Base-by-base conservation (phyloP, 225 moss, liverwort and hornwort species). In the Physcomitrium patens region DNA sequence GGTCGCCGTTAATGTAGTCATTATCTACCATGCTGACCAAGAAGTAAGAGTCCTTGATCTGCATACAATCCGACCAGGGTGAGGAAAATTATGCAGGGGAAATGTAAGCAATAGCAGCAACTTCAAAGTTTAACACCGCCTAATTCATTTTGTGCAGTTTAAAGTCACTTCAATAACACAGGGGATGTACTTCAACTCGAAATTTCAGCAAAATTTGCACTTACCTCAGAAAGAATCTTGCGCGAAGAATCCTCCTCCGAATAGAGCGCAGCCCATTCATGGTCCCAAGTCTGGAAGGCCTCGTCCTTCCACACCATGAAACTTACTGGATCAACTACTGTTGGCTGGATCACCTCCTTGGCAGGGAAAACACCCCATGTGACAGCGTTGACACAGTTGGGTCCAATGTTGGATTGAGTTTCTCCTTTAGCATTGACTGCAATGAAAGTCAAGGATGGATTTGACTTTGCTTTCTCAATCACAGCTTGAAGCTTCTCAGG, bases 281-380 rank as follows among this genome's bases (percentile, higher is more conserved):
- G 80, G 61, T 91, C 91, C 94, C 94, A 97, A 65, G 91, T 83
- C 76, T 89, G 86, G 65, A 97, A 97, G 26, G 96, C 96, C 77
- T 97, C 94, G 42, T 97, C 96, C 80, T 97, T 97, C 96, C 96
- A 97, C 41, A 93, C 92, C 89, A 97, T 88, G 76, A 97, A 97
- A 81, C 96, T 97, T 9, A 94, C 91, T 26, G 94, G 96, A 51
- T 94, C 94, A 60, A 97, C 96, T 1, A 97, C 96, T 26, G 94
- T 97, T 1, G 96, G 96, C 77, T 97, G 96, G 63, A 94, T 84
- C 19, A 97, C 91, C 79, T 97, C 94, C 76, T 94, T 97, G 7
- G 86, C 96, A 58, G 96, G 96, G 50, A 97, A 97, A 43, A 97
- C 94, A 78, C 96, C 96, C 96, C 94, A 97, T 0, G 94, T 94